Evolutionary conservation across 2,329 filamentous ascomycete species (phyloP).

Genomic region (Penicillium brevicompactum): DNA sequence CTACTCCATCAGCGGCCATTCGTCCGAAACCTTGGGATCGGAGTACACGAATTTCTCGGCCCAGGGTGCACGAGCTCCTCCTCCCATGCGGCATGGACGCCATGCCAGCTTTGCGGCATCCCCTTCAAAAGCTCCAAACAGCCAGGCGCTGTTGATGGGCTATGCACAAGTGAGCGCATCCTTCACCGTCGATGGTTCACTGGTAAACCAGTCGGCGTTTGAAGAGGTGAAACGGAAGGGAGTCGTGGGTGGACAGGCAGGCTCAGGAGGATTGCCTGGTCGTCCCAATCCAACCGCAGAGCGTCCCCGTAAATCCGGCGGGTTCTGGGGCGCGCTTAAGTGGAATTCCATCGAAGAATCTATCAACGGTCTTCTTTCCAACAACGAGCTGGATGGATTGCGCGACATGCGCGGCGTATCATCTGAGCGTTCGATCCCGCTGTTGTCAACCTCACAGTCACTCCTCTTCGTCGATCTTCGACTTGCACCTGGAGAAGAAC

Average conservation of each 20-base stretch:
- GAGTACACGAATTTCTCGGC: slow-evolving; percentile 66
- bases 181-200: slow-evolving; percentile 86
- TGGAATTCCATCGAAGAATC: slow-evolving; percentile 89
- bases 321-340: slow-evolving; percentile 79
- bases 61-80: slow-evolving; percentile 55
- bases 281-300: slow-evolving; percentile 53
- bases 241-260: slow-evolving; percentile 78
- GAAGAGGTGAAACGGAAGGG: slow-evolving; percentile 96
- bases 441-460: slow-evolving; percentile 93
- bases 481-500: slow-evolving; percentile 84
- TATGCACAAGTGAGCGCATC: slow-evolving; percentile 93
- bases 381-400: slow-evolving; percentile 85
- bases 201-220: slow-evolving; percentile 86
- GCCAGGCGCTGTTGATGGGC: slow-evolving; percentile 91
- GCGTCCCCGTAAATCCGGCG: slow-evolving; percentile 65
- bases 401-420: slow-evolving; percentile 91
- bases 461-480: slow-evolving; percentile 93
- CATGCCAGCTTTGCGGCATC: slow-evolving; percentile 45
- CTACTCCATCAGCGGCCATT: slow-evolving; percentile 92
- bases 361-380: slow-evolving; percentile 81
- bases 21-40: slow-evolving; percentile 87
- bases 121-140: slow-evolving; percentile 20
- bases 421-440: slow-evolving; percentile 81
- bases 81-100: slow-evolving; percentile 40
- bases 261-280: slow-evolving; percentile 70